A percentile compares a stretch with the other conserved stretches of the same genome.
Evolutionary conservation across 2,329 filamentous ascomycete species (phyloP).

Genomic region (Alternaria sp.): DNA sequence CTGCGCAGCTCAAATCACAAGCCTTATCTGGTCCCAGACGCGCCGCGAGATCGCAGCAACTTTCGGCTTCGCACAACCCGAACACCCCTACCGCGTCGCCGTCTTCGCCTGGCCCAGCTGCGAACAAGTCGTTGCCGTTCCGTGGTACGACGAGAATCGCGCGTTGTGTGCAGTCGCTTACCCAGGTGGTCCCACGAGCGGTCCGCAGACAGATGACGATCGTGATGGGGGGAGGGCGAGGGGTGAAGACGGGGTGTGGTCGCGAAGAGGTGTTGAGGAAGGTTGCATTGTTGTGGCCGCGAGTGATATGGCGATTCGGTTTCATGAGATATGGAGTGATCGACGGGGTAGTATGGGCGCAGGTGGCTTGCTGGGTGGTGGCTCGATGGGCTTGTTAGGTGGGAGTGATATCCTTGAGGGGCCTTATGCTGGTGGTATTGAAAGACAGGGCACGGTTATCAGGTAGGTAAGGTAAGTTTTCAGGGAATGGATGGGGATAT

Average conservation of each 20-base stretch:
- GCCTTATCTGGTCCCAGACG: constrained; percentile 86
- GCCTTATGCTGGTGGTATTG: constrained; percentile 70
- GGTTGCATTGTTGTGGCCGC: constrained; percentile 90
- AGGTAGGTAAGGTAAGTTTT: constrained; percentile 32
- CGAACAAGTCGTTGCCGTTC: constrained; percentile 80
- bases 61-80: constrained; percentile 90
- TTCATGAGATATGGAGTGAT: constrained; percentile 91
- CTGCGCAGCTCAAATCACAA: constrained; percentile 91
- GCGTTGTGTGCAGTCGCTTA: constrained; percentile 90
- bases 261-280: constrained; percentile 66
- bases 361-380: constrained; percentile 56
- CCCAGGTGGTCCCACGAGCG: constrained; percentile 65
- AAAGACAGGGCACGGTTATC: constrained; percentile 64
- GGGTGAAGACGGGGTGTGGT: constrained; percentile 62
- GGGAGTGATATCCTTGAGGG: constrained; percentile 86
- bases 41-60: constrained; percentile 89
- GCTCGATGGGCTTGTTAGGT: constrained; percentile 62
- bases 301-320: constrained; percentile 91
- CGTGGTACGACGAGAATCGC: constrained; percentile 79
- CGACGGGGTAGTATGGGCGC: constrained; percentile 53
- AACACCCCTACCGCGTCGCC: constrained; percentile 86
- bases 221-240: constrained; percentile 33
- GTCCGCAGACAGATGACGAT: constrained; percentile 3
- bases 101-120: constrained; percentile 96
- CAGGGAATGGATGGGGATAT: background rate